Conservation (phyloP, 805 yeast genomes). For the Barnettozyma botsteinii region DNA sequence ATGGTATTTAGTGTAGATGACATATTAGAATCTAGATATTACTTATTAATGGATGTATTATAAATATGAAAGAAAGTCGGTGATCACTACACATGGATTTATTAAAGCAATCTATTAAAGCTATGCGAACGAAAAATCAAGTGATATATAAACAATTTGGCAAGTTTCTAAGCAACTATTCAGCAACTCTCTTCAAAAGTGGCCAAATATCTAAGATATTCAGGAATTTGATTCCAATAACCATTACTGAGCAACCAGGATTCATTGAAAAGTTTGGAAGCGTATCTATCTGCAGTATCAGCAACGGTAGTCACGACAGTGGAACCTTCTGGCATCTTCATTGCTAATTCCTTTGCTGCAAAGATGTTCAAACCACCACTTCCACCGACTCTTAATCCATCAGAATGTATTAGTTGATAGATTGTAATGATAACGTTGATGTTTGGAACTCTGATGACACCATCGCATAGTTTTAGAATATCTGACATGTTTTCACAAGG, state of each 20-base stretch:
- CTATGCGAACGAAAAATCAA: too few species aligned
- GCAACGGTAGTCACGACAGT: conserved; percentile 24
- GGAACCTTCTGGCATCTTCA: conserved; percentile 21
- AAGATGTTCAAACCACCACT: conserved; percentile 21
- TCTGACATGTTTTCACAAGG: conserved; percentile 18
- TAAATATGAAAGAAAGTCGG: too few species aligned
- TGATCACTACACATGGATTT: too few species aligned
- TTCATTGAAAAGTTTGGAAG: conserved; percentile 21
- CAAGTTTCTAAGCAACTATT: too few species aligned
- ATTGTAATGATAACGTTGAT: conserved; percentile 16
- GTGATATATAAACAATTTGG: too few species aligned
- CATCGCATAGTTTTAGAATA: conserved; percentile 15
- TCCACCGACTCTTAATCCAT: conserved; percentile 20
- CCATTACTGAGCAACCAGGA: conserved; percentile 17
- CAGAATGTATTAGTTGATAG: conserved; percentile 14
- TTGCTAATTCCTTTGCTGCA: conserved; percentile 21
- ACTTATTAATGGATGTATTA: too few species aligned
- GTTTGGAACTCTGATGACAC: conserved; percentile 16
- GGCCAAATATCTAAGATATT: conserved; percentile 16
- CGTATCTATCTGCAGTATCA: conserved; percentile 21
- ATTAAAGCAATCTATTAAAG: too few species aligned
- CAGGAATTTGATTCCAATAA: conserved; percentile 21
- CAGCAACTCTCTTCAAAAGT: too few species aligned
- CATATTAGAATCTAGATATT: too few species aligned
- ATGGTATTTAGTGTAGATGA: too few species aligned